Percentiles rank a stretch among this genome's conserved stretches.
phyloP scores from a whole-genome alignment of 306 rosid species.

The Benincasa hispida region DNA sequence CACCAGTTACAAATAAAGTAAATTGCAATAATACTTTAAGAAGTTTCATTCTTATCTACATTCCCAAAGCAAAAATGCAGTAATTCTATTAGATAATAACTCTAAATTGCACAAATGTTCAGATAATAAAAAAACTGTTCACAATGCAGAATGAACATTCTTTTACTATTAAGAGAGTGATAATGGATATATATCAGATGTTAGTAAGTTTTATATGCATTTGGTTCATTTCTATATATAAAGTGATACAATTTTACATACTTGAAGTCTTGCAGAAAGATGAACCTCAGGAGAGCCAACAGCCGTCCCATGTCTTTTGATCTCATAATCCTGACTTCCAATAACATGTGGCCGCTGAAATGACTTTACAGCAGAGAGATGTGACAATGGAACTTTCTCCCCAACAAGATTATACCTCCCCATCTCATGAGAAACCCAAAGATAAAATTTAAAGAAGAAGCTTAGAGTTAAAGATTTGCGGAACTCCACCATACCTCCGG shows the following conservation, averaged over 20 bases:
- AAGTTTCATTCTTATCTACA: neutral
- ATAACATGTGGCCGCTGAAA: slow-evolving; percentile 62
- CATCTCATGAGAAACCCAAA: slow-evolving; percentile 87
- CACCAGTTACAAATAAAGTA: neutral
- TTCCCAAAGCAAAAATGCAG: neutral
- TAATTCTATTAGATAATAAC: neutral
- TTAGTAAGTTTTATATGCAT: neutral
- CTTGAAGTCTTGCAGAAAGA: slow-evolving; percentile 88
- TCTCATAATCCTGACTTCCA: slow-evolving; percentile 81
- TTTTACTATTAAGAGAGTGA: neutral
- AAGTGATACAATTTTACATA: slow-evolving; percentile 5
- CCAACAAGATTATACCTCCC: slow-evolving; percentile 21
- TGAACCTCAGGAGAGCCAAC: slow-evolving; percentile 96
- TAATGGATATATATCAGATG: neutral
- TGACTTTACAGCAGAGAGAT: slow-evolving; percentile 69
- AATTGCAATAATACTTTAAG: neutral
- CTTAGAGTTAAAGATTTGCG: slow-evolving; percentile 65
- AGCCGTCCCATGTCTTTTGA: slow-evolving; percentile 66
- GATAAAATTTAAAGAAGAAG: slow-evolving; percentile 84
- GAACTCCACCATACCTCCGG: slow-evolving; percentile 97
- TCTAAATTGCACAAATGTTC: neutral
- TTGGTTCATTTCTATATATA: neutral
- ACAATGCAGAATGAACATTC: neutral
- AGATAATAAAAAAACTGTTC: no score
- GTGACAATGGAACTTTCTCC: slow-evolving; percentile 41